Percentiles rank a stretch among this genome's conserved stretches.
phyloP scores from a whole-genome alignment of 192 early-diverging fungal species.

The Podila verticillata region DNA sequence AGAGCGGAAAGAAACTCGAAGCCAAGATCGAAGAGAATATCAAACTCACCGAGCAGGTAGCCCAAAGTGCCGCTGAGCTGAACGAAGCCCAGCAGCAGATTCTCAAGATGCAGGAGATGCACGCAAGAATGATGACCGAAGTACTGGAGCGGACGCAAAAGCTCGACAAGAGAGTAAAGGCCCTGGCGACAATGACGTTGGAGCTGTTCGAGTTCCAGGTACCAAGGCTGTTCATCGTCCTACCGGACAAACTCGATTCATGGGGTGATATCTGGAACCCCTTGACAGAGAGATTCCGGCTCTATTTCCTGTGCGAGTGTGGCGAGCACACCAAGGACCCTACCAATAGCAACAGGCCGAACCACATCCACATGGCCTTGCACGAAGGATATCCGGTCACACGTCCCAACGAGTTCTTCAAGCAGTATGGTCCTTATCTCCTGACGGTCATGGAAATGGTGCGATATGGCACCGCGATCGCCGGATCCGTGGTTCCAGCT shows the following conservation, averaged over 20 bases:
- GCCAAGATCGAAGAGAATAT: neutral
- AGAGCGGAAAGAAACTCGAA: neutral
- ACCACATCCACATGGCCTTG: neutral
- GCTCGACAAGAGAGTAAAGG: neutral
- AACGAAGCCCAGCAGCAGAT: neutral
- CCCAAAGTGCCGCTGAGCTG: neutral
- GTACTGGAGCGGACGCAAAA: neutral
- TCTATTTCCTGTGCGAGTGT: slow-evolving; percentile 5
- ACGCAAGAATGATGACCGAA: neutral
- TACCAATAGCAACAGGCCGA: neutral
- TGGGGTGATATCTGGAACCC: neutral
- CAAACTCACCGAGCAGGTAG: neutral
- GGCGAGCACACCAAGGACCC: neutral
- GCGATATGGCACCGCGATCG: neutral
- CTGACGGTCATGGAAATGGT: neutral
- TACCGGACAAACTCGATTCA: neutral
- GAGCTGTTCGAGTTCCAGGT: neutral
- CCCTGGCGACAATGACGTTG: neutral
- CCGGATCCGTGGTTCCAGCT: neutral
- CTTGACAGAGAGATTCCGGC: neutral
- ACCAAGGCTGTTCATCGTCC: neutral
- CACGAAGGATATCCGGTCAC: neutral
- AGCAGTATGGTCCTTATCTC: neutral
- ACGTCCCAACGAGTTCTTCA: neutral
- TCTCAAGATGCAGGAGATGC: neutral